Percentiles rank a stretch among this genome's conserved stretches.
These are phyloP conservation scores for Metarhizium sp. DNA, from an alignment of 2,329 filamentous ascomycete species.

Conservation along the genomic window DNA sequence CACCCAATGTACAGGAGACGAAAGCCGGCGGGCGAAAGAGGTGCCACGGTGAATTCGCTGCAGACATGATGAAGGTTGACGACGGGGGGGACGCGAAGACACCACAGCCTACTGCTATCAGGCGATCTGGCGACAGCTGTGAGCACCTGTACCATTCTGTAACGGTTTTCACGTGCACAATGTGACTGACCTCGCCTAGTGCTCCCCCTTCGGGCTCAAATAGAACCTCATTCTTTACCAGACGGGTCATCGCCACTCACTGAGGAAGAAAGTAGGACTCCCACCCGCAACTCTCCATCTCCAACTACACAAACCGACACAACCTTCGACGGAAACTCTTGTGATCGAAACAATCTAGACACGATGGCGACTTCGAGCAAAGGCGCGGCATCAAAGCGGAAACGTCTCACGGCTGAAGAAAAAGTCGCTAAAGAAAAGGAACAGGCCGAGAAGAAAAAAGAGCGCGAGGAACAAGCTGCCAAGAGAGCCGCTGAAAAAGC, in stretches of 20 bases:
- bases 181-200: constrained; percentile 12
- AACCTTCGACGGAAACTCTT: constrained; percentile 3
- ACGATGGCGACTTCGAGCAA: constrained; percentile 5
- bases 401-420: constrained; percentile 28
- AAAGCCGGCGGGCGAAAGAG: constrained; percentile 34
- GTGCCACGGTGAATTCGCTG: constrained; percentile 35
- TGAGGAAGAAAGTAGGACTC: constrained; percentile 32
- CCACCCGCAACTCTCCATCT: constrained; percentile 26
- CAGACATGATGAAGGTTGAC: constrained; percentile 19
- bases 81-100: constrained; percentile 11
- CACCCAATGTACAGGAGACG: constrained; percentile 37
- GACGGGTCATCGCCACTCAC: constrained; percentile 26
- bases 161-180: not conserved
- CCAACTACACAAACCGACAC: constrained; percentile 22
- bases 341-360: constrained; percentile 8
- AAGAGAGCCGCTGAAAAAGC: constrained; percentile 21
- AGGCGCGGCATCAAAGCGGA: constrained; percentile 30
- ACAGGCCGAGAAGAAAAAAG: constrained; percentile 23
- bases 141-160: not conserved
- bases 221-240: constrained; percentile 18
- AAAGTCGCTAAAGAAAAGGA: constrained; percentile 21
- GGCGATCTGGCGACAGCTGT: constrained; percentile 15
- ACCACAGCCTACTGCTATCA: constrained; percentile 7
- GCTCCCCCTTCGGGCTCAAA: constrained; percentile 14
- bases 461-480: constrained; percentile 25